Evolutionary conservation across 768 basidiomycete species (phyloP), one percentile per base, ranked within the genome.

Genomic region (Agaricus blazei): DNA sequence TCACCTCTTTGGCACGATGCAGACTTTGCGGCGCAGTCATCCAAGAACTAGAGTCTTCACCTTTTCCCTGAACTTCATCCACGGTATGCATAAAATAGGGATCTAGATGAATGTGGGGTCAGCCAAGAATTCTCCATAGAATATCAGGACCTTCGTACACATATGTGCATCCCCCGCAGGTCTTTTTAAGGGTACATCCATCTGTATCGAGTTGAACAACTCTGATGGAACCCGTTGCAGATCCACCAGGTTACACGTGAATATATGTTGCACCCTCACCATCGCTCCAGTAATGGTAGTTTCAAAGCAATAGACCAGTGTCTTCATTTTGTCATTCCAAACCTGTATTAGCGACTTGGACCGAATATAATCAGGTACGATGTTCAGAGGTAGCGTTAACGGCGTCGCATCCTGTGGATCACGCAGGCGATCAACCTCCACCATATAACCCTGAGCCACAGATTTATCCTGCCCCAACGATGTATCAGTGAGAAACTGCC

Each of bases 181-280:
- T 54, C 72, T 58, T 19, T 58, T 49, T 44, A 76, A 36, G 65
- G 70, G 57, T 0, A 74, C 68, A 26, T 65, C 48, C 1, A 65
- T 37, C 60, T 83, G 81, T 12, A 82, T 68, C 12, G 61, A 62
- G 24, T 64, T 60, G 3, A 82, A 64, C 28, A 80, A 60, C 5
- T 44, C 51, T 2, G 70, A 71, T 11, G 79, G 71, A 1, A 68
- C 67, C 44, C 40, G 52, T 60, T 82, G 81, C 44, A 79, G 62
- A 3, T 50, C 31, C n/a, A 64, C 60, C 14, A 67, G 58, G 56
- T 82, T 82, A n/a, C 76, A 68, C 0, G 77, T 78, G 58, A 80
- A 82, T 42, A 83, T 56, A 54, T 82, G 80, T 24, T 70, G 68
- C 14, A 74, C 65, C 15, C 45, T 64, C 2, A 65, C 65, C 12